Base-by-base conservation (phyloP, 306 rosid species). In the Cotoneaster glaucophyllus region DNA sequence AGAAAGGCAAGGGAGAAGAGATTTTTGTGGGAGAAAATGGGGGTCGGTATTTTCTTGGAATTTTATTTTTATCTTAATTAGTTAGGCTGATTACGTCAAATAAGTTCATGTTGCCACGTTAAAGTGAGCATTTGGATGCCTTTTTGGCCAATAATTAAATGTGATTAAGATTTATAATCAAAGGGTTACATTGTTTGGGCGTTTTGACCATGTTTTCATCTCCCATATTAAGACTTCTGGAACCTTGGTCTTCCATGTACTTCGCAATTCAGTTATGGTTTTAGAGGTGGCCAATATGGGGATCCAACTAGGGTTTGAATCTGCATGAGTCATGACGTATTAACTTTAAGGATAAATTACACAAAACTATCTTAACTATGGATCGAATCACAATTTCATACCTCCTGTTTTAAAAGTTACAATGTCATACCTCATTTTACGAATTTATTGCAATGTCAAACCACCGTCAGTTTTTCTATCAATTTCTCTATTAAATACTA, bases 21-120 rank as follows among this genome's bases (percentile, higher is more conserved):
- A 70, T 70, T 70, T 77, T 70, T 78, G 76, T 70, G 81, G 81
- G 69, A 56, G 69, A 68, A 67, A 76, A 59, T 56, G 71, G 26
- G 74, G 72, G 68, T 67, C 7, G 68, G 44, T 43, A 54, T 66
- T 54, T 43, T 57, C 24, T 53, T 53, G 64, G 28, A 39, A 56
- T 1, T 61, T 39, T 62, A 22, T 22, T 13, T 43, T 25, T 13
- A 34, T 44, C n/a, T 69, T 61, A 31, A 21, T 69, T 59, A 32
- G 58, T 21, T 45, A 21, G 52, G 70, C 70, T 77, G 81, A 77
- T 57, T 68, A 10, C 52, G 62, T 57, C 75, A 43, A 69, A 68
- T n/a, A 77, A 66, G 45, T 39, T 67, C 58, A 56, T 26, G 62
- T 53, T 58, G 75, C 74, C 80, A 58, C 80, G 69, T 52, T 77